phyloP scores from a whole-genome alignment of 805 yeast genomes.

The Candida arabinofermentans region DNA sequence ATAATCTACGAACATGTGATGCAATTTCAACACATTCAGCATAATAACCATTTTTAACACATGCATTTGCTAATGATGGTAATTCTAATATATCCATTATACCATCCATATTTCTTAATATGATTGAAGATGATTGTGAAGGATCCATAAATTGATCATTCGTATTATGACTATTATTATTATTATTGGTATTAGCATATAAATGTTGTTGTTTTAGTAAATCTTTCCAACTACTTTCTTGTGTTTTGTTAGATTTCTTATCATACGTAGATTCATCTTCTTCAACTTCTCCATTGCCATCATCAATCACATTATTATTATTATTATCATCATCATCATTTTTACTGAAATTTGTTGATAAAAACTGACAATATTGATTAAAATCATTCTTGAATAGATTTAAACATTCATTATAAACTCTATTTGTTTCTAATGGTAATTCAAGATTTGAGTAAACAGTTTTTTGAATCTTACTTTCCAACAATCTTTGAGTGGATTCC shows the following conservation, averaged over 20 bases:
- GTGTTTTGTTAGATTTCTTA: slow-evolving; percentile 6
- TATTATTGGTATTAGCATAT: neutral
- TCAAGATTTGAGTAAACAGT: slow-evolving; percentile 39
- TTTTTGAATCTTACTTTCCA: slow-evolving; percentile 44
- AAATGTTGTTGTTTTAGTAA: slow-evolving; percentile 17
- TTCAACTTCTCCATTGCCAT: no score
- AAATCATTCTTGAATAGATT: slow-evolving; percentile 32
- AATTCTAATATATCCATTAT: slow-evolving; percentile 76
- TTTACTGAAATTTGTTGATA: slow-evolving; percentile 27
- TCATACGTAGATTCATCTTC: slow-evolving; percentile 1
- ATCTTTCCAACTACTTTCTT: slow-evolving; percentile 21
- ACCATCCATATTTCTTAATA: slow-evolving; percentile 61
- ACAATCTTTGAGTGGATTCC: slow-evolving; percentile 48
- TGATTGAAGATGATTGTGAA: slow-evolving; percentile 11
- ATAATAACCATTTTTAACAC: slow-evolving; percentile 82
- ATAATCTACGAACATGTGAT: slow-evolving; percentile 63
- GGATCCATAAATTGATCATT: neutral
- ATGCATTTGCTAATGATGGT: slow-evolving; percentile 78
- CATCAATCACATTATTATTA: no score
- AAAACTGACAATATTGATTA: slow-evolving; percentile 25
- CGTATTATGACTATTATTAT: neutral
- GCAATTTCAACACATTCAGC: slow-evolving; percentile 86
- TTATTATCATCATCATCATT: slow-evolving; percentile 22
- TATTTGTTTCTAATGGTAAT: slow-evolving; percentile 36
- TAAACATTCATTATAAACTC: slow-evolving; percentile 33